Evolutionary conservation across 83 land plant species (phyloP), one percentile per base, ranked within the genome.

Genomic region (Larix sibirica): DNA sequence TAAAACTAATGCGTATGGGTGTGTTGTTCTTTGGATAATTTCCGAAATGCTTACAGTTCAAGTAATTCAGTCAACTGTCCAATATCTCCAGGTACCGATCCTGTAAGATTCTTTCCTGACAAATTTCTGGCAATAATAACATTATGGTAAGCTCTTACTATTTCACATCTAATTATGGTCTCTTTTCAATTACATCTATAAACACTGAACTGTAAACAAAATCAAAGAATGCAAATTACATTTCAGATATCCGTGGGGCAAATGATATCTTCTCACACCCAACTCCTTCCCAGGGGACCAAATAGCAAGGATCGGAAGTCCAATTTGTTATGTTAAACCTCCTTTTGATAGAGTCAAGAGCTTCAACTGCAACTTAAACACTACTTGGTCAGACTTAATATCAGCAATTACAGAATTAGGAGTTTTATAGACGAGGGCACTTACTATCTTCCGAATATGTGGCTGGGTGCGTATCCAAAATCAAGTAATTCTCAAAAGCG

Each of bases 401-500:
- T 33, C 0, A 33, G 2, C 36, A 33, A 1, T 33, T 33, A 13
- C 59, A 54, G 16, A 54, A 54, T 54, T 13, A 2, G 16, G 1
- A 38, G 1, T 18, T 17, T 70, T 26, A 5, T 2, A 36, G 9
- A 38, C 3, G 6, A 5, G 0, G 3, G 0, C 16, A 54, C 74
- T 36, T 16, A 70, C 74, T 42, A 9, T 70, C 74, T 42, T 8
- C 2, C 2, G 47, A 36, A 70, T 38, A 70, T 33, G 74, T 70
- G 17, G 20, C 21, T 17, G 18, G 0, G 5, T 33, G n/a, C 3
- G 44, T 17, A 20, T 14, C 5, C 17, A 26, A 17, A 4, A 69
- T 18, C 44, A 16, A 18, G 44, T 69, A 69, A 40, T 69, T 33
- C 44, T 69, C 74, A 69, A 69, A 69, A 69, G 74, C 74, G 44